These are phyloP conservation scores for Dalbergia cultrata DNA, from an alignment of 306 rosid genomes.

Conservation along the genomic window DNA sequence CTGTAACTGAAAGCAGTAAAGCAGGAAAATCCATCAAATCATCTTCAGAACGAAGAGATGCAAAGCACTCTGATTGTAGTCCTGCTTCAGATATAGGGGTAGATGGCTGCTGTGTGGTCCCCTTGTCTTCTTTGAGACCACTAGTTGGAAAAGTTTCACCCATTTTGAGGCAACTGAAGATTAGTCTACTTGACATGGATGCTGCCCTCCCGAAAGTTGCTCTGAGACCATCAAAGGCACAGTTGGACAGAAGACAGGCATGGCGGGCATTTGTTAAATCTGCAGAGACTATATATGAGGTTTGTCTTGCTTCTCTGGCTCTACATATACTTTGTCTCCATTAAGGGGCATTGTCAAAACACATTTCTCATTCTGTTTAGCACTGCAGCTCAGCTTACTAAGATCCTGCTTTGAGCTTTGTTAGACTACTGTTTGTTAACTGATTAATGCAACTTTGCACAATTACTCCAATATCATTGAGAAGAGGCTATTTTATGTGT, in stretches of 20 bases:
- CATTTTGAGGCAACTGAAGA: slow-evolving; percentile 79
- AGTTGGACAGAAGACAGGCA: slow-evolving; percentile 79
- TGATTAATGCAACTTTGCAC: neutral
- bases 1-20: slow-evolving; percentile 52
- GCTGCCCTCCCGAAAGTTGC: slow-evolving; percentile 86
- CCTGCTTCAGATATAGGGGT: slow-evolving; percentile 62
- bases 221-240: slow-evolving; percentile 77
- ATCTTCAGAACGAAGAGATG: slow-evolving; percentile 57
- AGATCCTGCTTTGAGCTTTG: neutral
- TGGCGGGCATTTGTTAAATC: slow-evolving; percentile 95
- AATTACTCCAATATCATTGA: slow-evolving; percentile 11
- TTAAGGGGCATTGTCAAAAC: slow-evolving; percentile 17
- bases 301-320: slow-evolving; percentile 50
- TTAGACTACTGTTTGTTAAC: slow-evolving; percentile 11
- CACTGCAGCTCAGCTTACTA: slow-evolving; percentile 30
- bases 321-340: slow-evolving; percentile 16
- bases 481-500: slow-evolving; percentile 31
- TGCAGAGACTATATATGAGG: slow-evolving; percentile 88
- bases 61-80: slow-evolving; percentile 47
- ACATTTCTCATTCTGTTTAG: slow-evolving; percentile 1
- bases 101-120: slow-evolving; percentile 79
- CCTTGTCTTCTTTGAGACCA: slow-evolving; percentile 83
- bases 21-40: slow-evolving; percentile 50
- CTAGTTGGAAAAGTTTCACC: slow-evolving; percentile 79
- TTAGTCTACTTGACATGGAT: slow-evolving; percentile 89